Percentiles rank a stretch among this genome's conserved stretches.
phyloP scores from a whole-genome alignment of 306 rosid genomes.

The Ormosia emarginata region DNA sequence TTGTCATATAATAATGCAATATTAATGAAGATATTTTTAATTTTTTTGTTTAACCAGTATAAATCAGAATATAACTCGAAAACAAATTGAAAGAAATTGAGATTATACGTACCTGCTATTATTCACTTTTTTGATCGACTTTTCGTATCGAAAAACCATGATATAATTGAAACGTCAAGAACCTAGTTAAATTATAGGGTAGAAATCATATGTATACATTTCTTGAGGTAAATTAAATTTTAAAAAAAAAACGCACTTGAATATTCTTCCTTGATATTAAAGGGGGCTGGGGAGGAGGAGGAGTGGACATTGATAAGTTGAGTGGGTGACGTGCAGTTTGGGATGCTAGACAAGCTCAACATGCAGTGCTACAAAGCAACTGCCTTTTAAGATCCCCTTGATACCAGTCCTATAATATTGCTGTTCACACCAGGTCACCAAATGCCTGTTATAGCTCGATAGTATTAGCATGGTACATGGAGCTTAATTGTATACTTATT shows the following conservation, averaged over 20 bases:
- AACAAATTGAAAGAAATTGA: no score
- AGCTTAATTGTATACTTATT: neutral
- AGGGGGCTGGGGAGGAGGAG: neutral
- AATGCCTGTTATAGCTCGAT: slow-evolving; percentile 3
- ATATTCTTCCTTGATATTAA: neutral
- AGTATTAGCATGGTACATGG: neutral
- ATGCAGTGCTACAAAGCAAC: neutral
- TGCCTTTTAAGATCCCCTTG: neutral
- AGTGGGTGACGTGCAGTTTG: neutral
- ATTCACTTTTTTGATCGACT: no score
- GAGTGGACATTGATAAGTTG: neutral
- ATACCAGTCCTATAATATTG: neutral
- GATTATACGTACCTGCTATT: no score
- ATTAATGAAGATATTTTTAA: no score
- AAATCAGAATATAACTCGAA: neutral
- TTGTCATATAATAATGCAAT: neutral
- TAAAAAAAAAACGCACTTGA: no score
- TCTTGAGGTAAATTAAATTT: no score
- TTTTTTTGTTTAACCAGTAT: neutral
- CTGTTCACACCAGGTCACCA: neutral
- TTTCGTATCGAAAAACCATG: no score
- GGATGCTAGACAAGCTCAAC: slow-evolving; percentile 5
- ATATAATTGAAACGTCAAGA: no score
- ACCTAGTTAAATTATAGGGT: no score
- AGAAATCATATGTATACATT: no score